Evolutionary conservation across 2,329 filamentous ascomycete genomes (phyloP), one percentile per base, ranked within the genome.

Genomic region (Metarhizium guizhouense): DNA sequence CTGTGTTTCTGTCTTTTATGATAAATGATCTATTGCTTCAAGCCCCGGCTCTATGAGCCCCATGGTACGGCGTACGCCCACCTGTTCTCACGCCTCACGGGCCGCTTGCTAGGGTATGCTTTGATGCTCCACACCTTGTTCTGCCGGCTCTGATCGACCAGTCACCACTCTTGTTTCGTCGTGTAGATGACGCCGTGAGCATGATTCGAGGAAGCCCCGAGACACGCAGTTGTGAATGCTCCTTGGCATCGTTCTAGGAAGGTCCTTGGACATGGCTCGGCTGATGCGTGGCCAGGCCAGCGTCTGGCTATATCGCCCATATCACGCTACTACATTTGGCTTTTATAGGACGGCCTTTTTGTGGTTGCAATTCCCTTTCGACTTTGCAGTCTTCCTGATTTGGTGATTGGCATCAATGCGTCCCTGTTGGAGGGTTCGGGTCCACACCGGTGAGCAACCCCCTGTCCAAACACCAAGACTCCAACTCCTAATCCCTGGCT

Each of bases 11-110:
- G 64, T 65, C 52, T 59, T 63, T 67, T 67, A 54, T 68, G 65
- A 68, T 62, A 67, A 61, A 63, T 68, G 64, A 68, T 59, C 47
- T 59, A 59, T 60, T 51, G 43, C 56, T 40, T 54, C 32, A 45
- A 32, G 20, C n/a, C 53, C 32, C 34, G 18, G 36, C 34, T 51
- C 20, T 32, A 42, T 10, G 20, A n/a, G n/a, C 32, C 30, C 50
- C 40, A 52, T 20, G 7, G 40, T 25, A 6, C 42, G 38, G 32
- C 40, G 40, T 25, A 6, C 42, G 32, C 38, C 40, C 57, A 47
- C n/a, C 32, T 47, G 40, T 52, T 51, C 25, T 25, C 45, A 38
- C 42, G 42, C 47, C 53, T 58, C 57, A 42, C 43, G 47, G 43
- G 16, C 38, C 18, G 45, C 8, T 38, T 25, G 40, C 30, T 29